Evolutionary conservation across 306 rosid genomes (phyloP).

Genomic region (Gillenia trifoliata): DNA sequence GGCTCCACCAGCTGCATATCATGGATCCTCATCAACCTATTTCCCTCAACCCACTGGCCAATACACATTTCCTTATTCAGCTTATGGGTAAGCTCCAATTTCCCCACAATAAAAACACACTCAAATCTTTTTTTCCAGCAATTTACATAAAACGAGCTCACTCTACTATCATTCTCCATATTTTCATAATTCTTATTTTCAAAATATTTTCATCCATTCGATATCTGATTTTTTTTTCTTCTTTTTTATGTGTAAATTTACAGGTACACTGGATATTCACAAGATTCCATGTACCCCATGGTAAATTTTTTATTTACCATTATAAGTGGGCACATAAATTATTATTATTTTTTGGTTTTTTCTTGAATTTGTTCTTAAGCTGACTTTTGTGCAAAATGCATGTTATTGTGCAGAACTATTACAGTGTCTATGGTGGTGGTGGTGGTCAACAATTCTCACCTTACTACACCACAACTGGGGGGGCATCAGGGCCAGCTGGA

Average conservation of each 20-base stretch:
- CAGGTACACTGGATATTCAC: conserved; percentile 84
- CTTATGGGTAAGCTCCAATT: conserved; percentile 58
- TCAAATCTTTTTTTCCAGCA: background rate
- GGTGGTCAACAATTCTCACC: conserved; percentile 81
- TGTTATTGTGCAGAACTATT: conserved; percentile 51
- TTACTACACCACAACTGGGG: conserved; percentile 33
- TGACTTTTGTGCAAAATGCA: background rate
- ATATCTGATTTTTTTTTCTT: conserved; percentile 3
- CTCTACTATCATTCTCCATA: no score
- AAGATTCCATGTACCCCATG: conserved; percentile 62
- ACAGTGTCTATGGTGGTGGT: conserved; percentile 76
- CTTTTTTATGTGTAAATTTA: background rate
- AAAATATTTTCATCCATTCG: background rate
- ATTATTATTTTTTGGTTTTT: background rate
- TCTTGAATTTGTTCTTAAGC: background rate
- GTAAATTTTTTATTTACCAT: conserved; percentile 28
- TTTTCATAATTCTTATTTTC: no score
- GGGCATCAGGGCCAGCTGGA: conserved; percentile 55
- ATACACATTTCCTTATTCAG: conserved; percentile 72
- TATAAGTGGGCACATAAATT: background rate
- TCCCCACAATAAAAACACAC: background rate
- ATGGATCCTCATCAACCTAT: conserved; percentile 61
- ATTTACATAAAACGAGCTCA: background rate
- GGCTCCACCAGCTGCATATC: conserved; percentile 58
- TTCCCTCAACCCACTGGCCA: conserved; percentile 66